Conservation (phyloP, 2,329 filamentous ascomycete species). For the Sporothrix sp. region DNA sequence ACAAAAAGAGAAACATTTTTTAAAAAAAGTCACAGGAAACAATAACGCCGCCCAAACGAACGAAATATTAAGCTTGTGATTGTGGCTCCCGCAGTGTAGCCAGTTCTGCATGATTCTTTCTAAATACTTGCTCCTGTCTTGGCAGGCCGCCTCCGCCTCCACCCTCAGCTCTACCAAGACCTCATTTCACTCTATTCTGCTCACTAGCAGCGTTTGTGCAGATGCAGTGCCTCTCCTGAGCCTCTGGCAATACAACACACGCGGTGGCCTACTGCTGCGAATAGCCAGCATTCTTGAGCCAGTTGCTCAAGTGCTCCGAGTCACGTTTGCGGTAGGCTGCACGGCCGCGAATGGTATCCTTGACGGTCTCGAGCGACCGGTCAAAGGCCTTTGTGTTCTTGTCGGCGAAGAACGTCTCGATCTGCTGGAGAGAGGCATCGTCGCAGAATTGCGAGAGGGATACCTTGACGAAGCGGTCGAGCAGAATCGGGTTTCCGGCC, state of each 20-base stretch:
- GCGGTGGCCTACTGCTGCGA: background rate
- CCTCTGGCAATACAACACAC: too few species aligned
- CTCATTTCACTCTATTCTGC: too few species aligned
- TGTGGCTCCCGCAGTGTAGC: too few species aligned
- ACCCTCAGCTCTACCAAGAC: too few species aligned
- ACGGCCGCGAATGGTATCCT: slow-evolving; percentile 75
- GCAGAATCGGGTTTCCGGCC: slow-evolving; percentile 67
- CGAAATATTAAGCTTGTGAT: too few species aligned
- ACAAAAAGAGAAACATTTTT: background rate
- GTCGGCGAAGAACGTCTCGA: slow-evolving; percentile 68
- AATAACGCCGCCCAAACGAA: too few species aligned
- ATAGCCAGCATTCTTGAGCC: slow-evolving; percentile 15
- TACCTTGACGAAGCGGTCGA: slow-evolving; percentile 79
- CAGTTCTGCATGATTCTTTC: too few species aligned
- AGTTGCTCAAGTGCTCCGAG: slow-evolving; percentile 56
- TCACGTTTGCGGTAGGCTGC: slow-evolving; percentile 77
- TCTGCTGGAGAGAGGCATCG: slow-evolving; percentile 59
- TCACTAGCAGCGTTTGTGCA: too few species aligned
- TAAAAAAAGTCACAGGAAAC: too few species aligned
- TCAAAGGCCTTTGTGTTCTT: slow-evolving; percentile 84
- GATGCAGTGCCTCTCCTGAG: too few species aligned
- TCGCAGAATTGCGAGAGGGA: slow-evolving; percentile 72
- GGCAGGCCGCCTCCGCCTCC: too few species aligned
- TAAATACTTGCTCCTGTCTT: too few species aligned
- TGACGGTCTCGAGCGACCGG: slow-evolving; percentile 73